Evolutionary conservation across 2,329 filamentous ascomycete genomes (phyloP), one percentile per base, ranked within the genome.

Genomic region (Alternaria incomplexa): DNA sequence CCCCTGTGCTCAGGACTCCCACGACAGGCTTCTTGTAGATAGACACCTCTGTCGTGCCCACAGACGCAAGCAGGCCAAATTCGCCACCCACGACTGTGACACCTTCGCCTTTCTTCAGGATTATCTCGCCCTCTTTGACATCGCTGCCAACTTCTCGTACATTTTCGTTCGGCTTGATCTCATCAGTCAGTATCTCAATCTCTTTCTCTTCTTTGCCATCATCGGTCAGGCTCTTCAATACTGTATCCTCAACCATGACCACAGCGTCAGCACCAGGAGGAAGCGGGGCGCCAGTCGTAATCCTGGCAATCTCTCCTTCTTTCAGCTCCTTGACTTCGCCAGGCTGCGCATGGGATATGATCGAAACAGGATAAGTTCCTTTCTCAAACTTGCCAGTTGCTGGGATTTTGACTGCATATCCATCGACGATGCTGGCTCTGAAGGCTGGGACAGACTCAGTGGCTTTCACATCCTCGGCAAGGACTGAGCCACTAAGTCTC

Each of bases 241-340:
- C 81, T 0, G 96, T 99, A 74, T 97, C 96, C 81, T 99, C 96
- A 0, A 99, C 96, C 93, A 96, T 98, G 50, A 97, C 90, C 6
- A 99, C 94, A 0, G 95, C 91, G 25, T 93, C 97, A 2, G 96
- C 93, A 1, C 94, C 93, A 0, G 90, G 89, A 1, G 96, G 96
- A 1, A 99, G 83, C 11, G 96, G 95, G 6, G 96, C 96, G 0
- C 96, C 96, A 0, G 96, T 99, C 0, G 96, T 99, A 70, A 99
- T 97, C 50, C 96, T 87, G 0, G 95, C 91, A 56, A 98, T 90
- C 67, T 93, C 86, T 0, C 94, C 93, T 32, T 88, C 84, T 57
- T 90, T 85, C 3, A 97, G 82, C 1, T 87, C 80, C 32, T 87
- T 83, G 13, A 87, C 86, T 28, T 91, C 88, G 0, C 90, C 87